Percentiles rank a stretch among this genome's conserved stretches.
phyloP scores from a whole-genome alignment of 2,329 filamentous ascomycete species.

The Diaporthe vexans region DNA sequence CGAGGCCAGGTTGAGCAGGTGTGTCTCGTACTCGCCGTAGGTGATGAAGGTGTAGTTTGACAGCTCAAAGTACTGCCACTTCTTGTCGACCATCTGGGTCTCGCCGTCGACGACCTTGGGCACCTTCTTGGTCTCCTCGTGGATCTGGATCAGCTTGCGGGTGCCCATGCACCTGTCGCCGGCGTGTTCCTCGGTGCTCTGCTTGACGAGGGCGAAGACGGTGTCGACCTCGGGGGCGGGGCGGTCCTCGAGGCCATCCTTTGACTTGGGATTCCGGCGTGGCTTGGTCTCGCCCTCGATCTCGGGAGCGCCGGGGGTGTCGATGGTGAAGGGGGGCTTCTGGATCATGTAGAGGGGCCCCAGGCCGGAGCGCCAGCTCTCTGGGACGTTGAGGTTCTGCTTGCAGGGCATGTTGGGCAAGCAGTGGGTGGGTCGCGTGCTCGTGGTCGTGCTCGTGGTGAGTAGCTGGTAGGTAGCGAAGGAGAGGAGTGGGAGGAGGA shows the following conservation, averaged over 20 bases:
- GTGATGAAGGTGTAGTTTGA: constrained; percentile 81
- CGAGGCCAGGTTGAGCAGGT: constrained; percentile 77
- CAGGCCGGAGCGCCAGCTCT: constrained; percentile 51
- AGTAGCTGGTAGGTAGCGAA: constrained; percentile 7
- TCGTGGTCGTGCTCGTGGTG: neutral
- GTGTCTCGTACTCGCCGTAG: constrained; percentile 83
- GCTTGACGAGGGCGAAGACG: constrained; percentile 82
- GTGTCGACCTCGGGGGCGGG: constrained; percentile 81
- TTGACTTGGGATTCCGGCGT: constrained; percentile 78
- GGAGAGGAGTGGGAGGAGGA: constrained; percentile 31
- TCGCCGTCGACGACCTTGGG: constrained; percentile 89
- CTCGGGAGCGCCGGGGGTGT: constrained; percentile 76
- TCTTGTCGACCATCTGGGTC: constrained; percentile 85
- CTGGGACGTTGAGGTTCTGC: constrained; percentile 42
- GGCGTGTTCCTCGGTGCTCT: constrained; percentile 74
- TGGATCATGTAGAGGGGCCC: constrained; percentile 72
- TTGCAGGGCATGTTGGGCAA: constrained; percentile 54
- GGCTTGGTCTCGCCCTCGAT: constrained; percentile 88
- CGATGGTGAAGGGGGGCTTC: constrained; percentile 81
- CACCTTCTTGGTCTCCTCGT: constrained; percentile 89
- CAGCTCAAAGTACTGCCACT: constrained; percentile 92
- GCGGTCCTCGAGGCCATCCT: constrained; percentile 76
- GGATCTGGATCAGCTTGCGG: constrained; percentile 81
- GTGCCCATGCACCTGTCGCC: constrained; percentile 77
- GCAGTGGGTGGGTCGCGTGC: neutral